These are phyloP conservation scores for Suhomyces choctaworum DNA, from an alignment of 1,139 yeast species.

Conservation along the genomic window DNA sequence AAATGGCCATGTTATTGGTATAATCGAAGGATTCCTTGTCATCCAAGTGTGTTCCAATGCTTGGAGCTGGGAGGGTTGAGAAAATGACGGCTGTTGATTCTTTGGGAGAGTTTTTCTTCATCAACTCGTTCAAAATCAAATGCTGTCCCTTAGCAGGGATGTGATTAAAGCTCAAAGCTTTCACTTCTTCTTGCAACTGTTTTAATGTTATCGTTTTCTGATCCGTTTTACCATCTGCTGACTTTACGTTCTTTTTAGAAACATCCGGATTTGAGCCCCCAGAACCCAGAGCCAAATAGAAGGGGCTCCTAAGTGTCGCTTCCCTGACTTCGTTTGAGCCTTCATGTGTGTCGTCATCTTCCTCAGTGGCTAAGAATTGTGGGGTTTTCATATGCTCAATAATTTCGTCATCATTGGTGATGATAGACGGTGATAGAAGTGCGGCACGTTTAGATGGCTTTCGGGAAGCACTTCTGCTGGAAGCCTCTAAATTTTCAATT, in stretches of 20 bases:
- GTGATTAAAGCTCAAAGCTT: slow-evolving; percentile 66
- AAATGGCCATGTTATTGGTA: slow-evolving; percentile 69
- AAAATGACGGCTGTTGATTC: slow-evolving; percentile 69
- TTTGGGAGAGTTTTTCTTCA: slow-evolving; percentile 59
- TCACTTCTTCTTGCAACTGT: slow-evolving; percentile 42
- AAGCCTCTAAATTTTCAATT: background rate
- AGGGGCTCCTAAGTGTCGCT: slow-evolving; percentile 2
- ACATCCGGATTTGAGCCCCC: slow-evolving; percentile 12
- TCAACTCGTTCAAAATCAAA: slow-evolving; percentile 79
- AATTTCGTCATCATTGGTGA: slow-evolving; percentile 41
- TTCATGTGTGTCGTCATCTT: slow-evolving; percentile 17
- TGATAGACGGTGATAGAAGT: slow-evolving; percentile 33
- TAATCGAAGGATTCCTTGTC: slow-evolving; percentile 72
- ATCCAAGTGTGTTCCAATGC: slow-evolving; percentile 72
- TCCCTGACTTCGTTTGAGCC: slow-evolving; percentile 3
- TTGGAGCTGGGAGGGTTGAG: slow-evolving; percentile 88
- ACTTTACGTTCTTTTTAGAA: slow-evolving; percentile 11
- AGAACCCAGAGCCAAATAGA: slow-evolving; percentile 6
- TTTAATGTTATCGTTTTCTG: slow-evolving; percentile 30
- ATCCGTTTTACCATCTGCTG: background rate
- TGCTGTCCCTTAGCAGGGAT: slow-evolving; percentile 92
- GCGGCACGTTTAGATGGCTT: slow-evolving; percentile 5
- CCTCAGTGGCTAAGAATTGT: slow-evolving; percentile 35
- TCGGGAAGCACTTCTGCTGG: slow-evolving; percentile 4
- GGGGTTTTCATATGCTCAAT: slow-evolving; percentile 41